Base-by-base conservation (phyloP, 1,139 yeast genomes). In the Yamadazyma dendronema region DNA sequence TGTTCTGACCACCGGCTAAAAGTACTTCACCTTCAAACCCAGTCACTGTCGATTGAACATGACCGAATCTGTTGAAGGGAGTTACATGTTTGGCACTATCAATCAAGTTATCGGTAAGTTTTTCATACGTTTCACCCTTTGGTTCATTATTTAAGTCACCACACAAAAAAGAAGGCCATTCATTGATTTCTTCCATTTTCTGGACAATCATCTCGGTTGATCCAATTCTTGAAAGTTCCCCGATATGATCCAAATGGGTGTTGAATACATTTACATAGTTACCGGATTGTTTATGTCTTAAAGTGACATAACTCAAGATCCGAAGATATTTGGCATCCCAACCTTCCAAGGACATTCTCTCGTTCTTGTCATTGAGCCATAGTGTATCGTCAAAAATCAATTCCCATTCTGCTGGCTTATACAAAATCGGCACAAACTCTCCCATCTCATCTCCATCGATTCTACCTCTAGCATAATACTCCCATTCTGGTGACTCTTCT, bases 111-210 rank as follows among this genome's bases (percentile, higher is more conserved):
- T 54, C 43, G 2, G 62, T 50, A 19, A 77, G 54, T 2, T 66
- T 56, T 28, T 58, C 49, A 47, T 75, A 74, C 0, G 78, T 71
- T 30, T 63, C 70, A 36, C 74, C 80, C 4, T 55, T 52, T 4
- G 79, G 80, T 41, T 72, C 72, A 16, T 79, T 71, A 49, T 78
- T 78, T 54, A 78, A 72, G 52, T 78, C 84, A 3, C 80, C 80
- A 38, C 61, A 65, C 44, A 59, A 51, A 48, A 69, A 62, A 10
- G 74, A 65, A 3, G 77, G 73, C 56, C 68, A 65, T 6, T 50
- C 48, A 40, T 70, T 71, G 38, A 62, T 57, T 22, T 58, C 56
- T 26, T 57, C 48, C 56, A 73, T 67, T 39, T 61, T 64, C 16
- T 62, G 50, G 13, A 67, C 59, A 28, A 78, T 73, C 37, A 77